Conservation (phyloP, 495 filamentous ascomycete species). For the Penicillium silybi region DNA sequence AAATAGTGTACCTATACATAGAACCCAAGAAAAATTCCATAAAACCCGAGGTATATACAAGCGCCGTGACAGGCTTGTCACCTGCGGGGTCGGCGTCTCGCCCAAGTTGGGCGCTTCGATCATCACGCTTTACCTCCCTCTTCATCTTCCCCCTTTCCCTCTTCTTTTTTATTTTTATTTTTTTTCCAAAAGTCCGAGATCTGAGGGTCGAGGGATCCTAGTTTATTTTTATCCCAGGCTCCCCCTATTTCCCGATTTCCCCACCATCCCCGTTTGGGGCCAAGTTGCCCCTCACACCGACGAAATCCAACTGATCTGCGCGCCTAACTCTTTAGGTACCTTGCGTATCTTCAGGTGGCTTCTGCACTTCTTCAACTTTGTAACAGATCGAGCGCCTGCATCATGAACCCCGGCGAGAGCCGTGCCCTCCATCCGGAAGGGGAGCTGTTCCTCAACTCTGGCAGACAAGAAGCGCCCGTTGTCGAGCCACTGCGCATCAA, state of each 20-base stretch:
- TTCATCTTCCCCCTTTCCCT: conserved; percentile 1
- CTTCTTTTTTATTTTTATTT: conserved; percentile 3
- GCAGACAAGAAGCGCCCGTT: conserved; percentile 57
- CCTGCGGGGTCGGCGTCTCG: conserved; percentile 26
- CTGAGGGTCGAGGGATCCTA: not conserved
- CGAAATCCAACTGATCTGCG: conserved; percentile 12
- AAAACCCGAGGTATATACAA: not conserved
- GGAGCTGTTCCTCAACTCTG: conserved; percentile 69
- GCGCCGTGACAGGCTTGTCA: conserved; percentile 6
- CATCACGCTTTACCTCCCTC: not conserved
- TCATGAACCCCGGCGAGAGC: conserved; percentile 41
- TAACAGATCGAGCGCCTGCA: conserved; percentile 3
- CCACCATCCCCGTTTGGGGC: conserved; percentile 4
- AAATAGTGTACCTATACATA: not conserved
- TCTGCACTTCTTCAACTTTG: conserved; percentile 11
- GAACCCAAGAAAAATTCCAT: not conserved
- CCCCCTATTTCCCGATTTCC: not conserved
- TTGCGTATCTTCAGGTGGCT: conserved; percentile 6
- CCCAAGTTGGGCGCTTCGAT: conserved; percentile 16
- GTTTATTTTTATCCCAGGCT: conserved; percentile 6
- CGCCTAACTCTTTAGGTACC: conserved; percentile 15
- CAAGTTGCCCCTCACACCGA: conserved; percentile 6
- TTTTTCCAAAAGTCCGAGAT: not conserved
- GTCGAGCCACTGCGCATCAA: conserved; percentile 83
- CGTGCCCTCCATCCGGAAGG: conserved; percentile 57